Evolutionary conservation across 768 basidiomycete species (phyloP), one percentile per base, ranked within the genome.

Genomic region (Baorangia bicolor): DNA sequence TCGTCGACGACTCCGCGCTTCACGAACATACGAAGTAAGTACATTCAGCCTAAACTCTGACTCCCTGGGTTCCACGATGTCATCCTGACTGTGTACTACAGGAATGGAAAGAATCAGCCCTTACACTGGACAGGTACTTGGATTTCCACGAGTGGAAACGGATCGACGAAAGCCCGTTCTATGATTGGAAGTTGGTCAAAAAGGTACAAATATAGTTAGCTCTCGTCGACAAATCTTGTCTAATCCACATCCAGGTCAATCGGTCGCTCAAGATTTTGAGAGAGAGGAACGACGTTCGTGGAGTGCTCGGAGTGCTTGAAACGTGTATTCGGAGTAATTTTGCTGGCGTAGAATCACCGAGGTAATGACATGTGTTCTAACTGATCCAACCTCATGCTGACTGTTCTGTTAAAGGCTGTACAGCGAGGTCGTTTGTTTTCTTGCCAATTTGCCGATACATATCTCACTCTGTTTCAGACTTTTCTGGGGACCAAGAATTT

Each of bases 321-420:
- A 92, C 92, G 0, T 97, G 92, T 61, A 81, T 98, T 41, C 80
- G 94, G 51, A 82, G 85, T 23, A 98, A 97, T 69, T 99, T 98
- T 74, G 97, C 91, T 14, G 97, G 92, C 0, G 85, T 92, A 4
- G 95, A 97, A 73, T 91, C 90, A 34, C 73, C 87, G 11, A 85
- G 88, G 88, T 86, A 56, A 53, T 62, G 16, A 5, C 2, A 6
- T 14, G 13, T 38, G 3, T 51, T 55, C 34, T 3, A 7, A 18
- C 31, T 21, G n/a, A 45, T 42, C 18, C n/a, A 31, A 21, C 1
- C 5, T 13, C 27, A 14, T 27, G 20, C 56, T 64, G 56, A 66
- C 42, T 56, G 11, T 50, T 45, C 31, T 16, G n/a, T 48, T 28
- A 12, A 56, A 90, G 93, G 67, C 73, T 98, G 25, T 98, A 97